Evolutionary conservation across 768 basidiomycete genomes (phyloP).

Genomic region (Auricularia sp.): DNA sequence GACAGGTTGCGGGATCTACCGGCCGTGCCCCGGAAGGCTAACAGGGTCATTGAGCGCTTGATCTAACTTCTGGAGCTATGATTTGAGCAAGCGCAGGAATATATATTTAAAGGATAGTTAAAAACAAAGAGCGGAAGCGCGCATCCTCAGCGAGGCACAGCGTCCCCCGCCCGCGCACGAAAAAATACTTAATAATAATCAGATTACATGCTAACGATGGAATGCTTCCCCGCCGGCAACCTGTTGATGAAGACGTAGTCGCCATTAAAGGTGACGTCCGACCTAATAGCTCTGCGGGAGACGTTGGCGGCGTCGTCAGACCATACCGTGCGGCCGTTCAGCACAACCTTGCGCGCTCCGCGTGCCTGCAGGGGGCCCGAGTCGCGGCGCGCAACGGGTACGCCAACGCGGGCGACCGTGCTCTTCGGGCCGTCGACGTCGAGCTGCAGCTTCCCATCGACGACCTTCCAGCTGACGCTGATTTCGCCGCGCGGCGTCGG

Average conservation of each 20-base stretch:
- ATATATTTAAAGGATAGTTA: no score
- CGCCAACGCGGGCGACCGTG: background rate
- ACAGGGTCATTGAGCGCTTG: no score
- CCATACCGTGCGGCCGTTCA: background rate
- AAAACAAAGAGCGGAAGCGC: no score
- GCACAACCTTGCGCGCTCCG: background rate
- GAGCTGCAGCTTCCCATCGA: background rate
- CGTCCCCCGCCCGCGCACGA: no score
- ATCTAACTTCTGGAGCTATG: no score
- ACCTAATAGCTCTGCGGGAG: background rate
- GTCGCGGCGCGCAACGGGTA: background rate
- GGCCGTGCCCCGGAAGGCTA: no score
- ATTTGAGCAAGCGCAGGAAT: no score
- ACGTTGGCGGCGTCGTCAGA: background rate
- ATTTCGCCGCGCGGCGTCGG: background rate
- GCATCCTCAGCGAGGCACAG: no score
- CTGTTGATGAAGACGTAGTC: background rate
- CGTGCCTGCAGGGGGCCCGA: background rate
- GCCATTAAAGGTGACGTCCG: background rate
- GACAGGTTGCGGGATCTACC: no score
- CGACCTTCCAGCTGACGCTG: background rate
- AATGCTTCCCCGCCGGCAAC: background rate
- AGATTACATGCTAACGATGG: background rate
- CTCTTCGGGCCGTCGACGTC: background rate
- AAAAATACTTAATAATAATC: no score